Conservation (phyloP, 2,329 filamentous ascomycete species). For the Aurifilum marmelostoma region DNA sequence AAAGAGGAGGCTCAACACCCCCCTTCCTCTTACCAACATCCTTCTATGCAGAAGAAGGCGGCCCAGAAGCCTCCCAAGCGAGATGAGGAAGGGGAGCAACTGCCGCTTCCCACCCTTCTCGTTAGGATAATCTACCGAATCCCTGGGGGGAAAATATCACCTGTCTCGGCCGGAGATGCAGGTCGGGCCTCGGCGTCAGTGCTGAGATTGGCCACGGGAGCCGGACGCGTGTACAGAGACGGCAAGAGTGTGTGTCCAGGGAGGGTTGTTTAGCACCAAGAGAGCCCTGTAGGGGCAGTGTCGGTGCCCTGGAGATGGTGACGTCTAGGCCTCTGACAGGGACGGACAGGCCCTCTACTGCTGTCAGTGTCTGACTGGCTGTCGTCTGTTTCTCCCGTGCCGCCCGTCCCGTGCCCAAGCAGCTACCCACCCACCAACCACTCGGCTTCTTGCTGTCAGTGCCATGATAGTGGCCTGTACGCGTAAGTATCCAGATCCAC, state of each 20-base stretch:
- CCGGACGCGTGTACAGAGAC: slow-evolving; percentile 8
- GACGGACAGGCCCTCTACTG: neutral
- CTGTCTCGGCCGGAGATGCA: slow-evolving; percentile 6
- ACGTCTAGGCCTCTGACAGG: neutral
- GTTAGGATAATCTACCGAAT: neutral
- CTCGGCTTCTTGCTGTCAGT: too few relatives aligned
- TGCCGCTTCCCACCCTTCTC: slow-evolving; percentile 3
- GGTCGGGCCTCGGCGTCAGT: slow-evolving; percentile 4
- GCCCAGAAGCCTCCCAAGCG: neutral
- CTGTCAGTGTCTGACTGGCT: too few relatives aligned
- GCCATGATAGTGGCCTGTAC: neutral
- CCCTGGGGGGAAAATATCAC: neutral
- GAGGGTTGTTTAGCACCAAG: neutral
- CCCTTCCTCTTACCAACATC: neutral
- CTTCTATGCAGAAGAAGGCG: neutral
- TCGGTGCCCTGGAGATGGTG: neutral
- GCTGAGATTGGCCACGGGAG: slow-evolving; percentile 3
- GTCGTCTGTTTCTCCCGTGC: neutral
- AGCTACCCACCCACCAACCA: too few relatives aligned
- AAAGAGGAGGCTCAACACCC: neutral
- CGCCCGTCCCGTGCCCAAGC: neutral
- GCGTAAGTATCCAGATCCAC: neutral
- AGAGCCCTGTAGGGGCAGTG: neutral
- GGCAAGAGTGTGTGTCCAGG: neutral
- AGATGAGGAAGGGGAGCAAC: slow-evolving; percentile 4